Evolutionary conservation across 2,329 filamentous ascomycete species (phyloP), one percentile per base, ranked within the genome.

Genomic region (Apiospora marii): DNA sequence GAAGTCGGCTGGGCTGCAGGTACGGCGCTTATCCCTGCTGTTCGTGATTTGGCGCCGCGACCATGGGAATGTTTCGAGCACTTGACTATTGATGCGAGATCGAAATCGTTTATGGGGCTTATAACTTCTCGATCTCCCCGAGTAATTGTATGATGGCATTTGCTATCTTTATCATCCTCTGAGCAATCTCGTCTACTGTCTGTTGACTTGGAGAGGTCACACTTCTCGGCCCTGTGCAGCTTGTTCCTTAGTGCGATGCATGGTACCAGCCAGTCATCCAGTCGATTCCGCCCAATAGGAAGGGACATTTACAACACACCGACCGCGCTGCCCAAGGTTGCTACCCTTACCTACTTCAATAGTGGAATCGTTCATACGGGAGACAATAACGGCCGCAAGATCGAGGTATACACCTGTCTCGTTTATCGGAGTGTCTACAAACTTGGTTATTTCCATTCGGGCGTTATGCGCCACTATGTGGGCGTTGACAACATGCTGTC

Each of bases 1-100:
- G 34, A 37, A 64, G 58, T 64, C 58, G 58, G 34, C 58, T 64
- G 58, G 51, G 58, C 58, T 64, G 58, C 58, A 64, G 58, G 30
- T 64, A 64, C 58, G 34, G 34, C 58, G n/a, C 34, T n/a, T 41
- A 41, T 64, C 58, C 58, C 58, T 64, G 34, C 19, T 37, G n/a
- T 41, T 64, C 58, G 58, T 64, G 58, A 64, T 64, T 41, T 5
- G 58, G 34, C 16, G 58, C n/a, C 19, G 19, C 34, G 34, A 41
- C 58, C 58, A 64, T 37, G 58, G 58, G 58, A n/a, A 12, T n/a
- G 16, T n/a, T 41, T 13, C 4, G 34, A n/a, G 19, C 58, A 64
- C 58, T 64, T 64, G 58, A 64, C 58, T 64, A 22, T 41, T 41
- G 58, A 64, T 64, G 53, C 12, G 19, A 64, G 58, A 64, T 41